These are phyloP conservation scores for Nemania sp. DNA, from an alignment of 2,329 filamentous ascomycete genomes.

Conservation along the genomic window DNA sequence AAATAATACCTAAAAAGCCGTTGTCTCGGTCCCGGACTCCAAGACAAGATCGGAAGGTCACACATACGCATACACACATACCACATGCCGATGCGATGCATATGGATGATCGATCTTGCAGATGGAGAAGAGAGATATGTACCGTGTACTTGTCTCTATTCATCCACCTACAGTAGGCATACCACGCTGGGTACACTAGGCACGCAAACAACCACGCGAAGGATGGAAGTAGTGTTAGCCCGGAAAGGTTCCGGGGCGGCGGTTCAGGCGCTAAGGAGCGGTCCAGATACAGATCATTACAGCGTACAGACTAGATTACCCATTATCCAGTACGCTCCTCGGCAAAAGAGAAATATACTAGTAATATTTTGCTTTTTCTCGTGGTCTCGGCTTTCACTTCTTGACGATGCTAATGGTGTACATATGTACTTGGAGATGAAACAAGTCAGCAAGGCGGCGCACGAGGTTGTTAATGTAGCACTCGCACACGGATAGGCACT, in stretches of 20 bases:
- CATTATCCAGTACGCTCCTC: neutral
- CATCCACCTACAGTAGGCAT: neutral
- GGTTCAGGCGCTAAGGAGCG: neutral
- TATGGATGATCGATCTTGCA: slow-evolving; percentile 34
- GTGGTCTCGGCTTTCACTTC: neutral
- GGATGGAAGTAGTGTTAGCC: neutral
- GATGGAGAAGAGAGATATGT: slow-evolving; percentile 11
- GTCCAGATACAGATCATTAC: neutral
- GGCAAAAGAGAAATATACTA: no score
- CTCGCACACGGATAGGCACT: neutral
- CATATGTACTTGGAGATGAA: no score
- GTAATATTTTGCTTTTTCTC: no score
- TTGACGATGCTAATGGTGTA: no score
- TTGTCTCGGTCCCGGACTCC: slow-evolving; percentile 31
- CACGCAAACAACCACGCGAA: neutral
- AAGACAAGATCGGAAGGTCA: slow-evolving; percentile 24
- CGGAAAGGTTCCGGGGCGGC: neutral
- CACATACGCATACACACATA: neutral
- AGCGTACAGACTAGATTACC: no score
- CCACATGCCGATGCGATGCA: slow-evolving; percentile 19
- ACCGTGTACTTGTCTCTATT: neutral
- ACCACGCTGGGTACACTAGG: neutral
- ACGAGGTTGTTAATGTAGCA: slow-evolving; percentile 4
- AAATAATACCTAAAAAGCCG: slow-evolving; percentile 6
- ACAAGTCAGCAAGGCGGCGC: slow-evolving; percentile 17